These are phyloP conservation scores for Grammothele lineata DNA, from an alignment of 768 basidiomycete genomes.

Conservation along the genomic window DNA sequence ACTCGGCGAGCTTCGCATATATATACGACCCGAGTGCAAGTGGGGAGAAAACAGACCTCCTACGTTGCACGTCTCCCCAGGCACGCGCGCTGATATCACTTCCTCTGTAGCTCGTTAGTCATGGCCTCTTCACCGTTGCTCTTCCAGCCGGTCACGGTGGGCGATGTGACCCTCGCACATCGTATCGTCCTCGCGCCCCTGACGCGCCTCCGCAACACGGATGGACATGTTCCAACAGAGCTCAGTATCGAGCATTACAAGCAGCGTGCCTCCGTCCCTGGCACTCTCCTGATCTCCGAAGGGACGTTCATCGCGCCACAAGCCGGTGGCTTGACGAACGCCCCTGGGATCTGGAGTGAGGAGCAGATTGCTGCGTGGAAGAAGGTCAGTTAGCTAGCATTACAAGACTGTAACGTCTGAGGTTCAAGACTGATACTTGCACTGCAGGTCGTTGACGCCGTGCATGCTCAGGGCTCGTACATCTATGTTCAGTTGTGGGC, in stretches of 20 bases:
- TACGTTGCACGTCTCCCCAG: too few relatives aligned
- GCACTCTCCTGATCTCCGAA: slow-evolving; percentile 56
- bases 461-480: slow-evolving; percentile 47
- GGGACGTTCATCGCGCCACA: slow-evolving; percentile 47
- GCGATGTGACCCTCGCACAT: slow-evolving; percentile 41
- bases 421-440: too few relatives aligned
- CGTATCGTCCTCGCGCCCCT: slow-evolving; percentile 52
- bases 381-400: slow-evolving; percentile 26
- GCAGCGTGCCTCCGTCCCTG: slow-evolving; percentile 43
- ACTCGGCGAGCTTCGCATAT: too few relatives aligned
- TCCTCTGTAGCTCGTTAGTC: too few relatives aligned
- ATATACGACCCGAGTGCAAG: too few relatives aligned
- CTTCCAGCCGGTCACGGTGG: slow-evolving; percentile 46
- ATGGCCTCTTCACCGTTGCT: too few relatives aligned
- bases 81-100: too few relatives aligned
- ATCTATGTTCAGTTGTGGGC: slow-evolving; percentile 58
- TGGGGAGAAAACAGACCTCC: too few relatives aligned
- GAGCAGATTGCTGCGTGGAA: slow-evolving; percentile 56
- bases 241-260: slow-evolving; percentile 44
- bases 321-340: slow-evolving; percentile 45
- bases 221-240: slow-evolving; percentile 31
- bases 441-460: slow-evolving; percentile 45
- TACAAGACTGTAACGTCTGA: background rate
- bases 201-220: slow-evolving; percentile 41
- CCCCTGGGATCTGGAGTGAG: slow-evolving; percentile 63